Conservation (phyloP, 495 filamentous ascomycete genomes). For the Penicillium canescens region DNA sequence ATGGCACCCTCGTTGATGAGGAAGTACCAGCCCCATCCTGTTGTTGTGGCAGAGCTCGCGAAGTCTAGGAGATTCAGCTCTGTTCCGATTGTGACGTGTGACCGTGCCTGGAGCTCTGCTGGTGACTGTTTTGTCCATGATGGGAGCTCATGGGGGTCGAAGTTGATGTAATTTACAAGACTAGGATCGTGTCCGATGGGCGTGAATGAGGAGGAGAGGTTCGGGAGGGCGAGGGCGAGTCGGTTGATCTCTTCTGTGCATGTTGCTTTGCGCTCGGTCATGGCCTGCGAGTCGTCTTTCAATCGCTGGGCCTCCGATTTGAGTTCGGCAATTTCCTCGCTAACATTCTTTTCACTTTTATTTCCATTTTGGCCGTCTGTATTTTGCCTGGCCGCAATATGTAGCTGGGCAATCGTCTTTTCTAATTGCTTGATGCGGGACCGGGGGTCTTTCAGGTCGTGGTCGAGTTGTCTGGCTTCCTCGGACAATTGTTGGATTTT, state of each 20-base stretch:
- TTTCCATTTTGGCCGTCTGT: slow-evolving; percentile 3
- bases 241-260: slow-evolving; percentile 67
- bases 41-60: slow-evolving; percentile 68
- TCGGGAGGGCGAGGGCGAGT: slow-evolving; percentile 80
- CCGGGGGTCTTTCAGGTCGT: slow-evolving; percentile 37
- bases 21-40: slow-evolving; percentile 98
- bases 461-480: slow-evolving; percentile 55
- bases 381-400: slow-evolving; percentile 26
- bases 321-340: slow-evolving; percentile 25
- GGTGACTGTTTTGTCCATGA: slow-evolving; percentile 46
- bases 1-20: slow-evolving; percentile 84
- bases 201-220: slow-evolving; percentile 74
- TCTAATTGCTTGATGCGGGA: slow-evolving; percentile 44
- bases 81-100: slow-evolving; percentile 82
- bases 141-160: slow-evolving; percentile 58
- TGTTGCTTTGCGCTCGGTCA: slow-evolving; percentile 58
- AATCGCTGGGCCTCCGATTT: slow-evolving; percentile 67
- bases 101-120: slow-evolving; percentile 48
- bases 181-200: slow-evolving; percentile 65
- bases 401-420: slow-evolving; percentile 39
- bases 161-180: slow-evolving; percentile 72
- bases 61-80: slow-evolving; percentile 86
- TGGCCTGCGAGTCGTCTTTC: slow-evolving; percentile 62
- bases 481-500: slow-evolving; percentile 71
- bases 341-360: slow-evolving; percentile 1